Conservation (phyloP, 495 filamentous ascomycete genomes). For the Thermothielavioides terrestris region DNA sequence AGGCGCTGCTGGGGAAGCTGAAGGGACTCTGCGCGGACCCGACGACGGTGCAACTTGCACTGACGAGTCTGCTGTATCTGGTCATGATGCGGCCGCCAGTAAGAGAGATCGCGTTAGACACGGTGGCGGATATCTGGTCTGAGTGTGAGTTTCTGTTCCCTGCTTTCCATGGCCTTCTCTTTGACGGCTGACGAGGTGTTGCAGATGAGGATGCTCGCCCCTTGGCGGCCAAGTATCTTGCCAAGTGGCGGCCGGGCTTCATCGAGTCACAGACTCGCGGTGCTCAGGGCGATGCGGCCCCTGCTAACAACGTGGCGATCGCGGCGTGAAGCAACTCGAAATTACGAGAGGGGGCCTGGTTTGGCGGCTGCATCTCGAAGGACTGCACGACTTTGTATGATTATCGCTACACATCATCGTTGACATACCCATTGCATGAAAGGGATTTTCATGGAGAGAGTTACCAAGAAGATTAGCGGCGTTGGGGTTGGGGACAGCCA, state of each 20-base stretch:
- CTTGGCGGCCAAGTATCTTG: conserved; percentile 45
- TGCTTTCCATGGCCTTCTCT: neutral
- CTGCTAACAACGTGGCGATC: conserved; percentile 1
- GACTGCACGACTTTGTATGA: neutral
- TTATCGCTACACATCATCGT: no score
- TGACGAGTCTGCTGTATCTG: conserved; percentile 55
- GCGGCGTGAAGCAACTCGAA: neutral
- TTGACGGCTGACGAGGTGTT: neutral
- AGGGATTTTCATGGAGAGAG: no score
- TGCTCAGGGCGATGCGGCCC: conserved; percentile 2
- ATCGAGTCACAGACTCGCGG: conserved; percentile 30
- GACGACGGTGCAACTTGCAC: conserved; percentile 48
- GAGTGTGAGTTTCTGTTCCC: conserved; percentile 48
- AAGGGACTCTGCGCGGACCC: conserved; percentile 82
- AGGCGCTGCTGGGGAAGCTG: conserved; percentile 60
- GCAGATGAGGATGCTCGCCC: conserved; percentile 43
- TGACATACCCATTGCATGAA: no score
- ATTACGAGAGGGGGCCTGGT: neutral
- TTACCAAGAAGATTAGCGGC: no score
- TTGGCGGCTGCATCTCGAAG: neutral
- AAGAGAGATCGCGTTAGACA: conserved; percentile 69
- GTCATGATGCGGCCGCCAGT: conserved; percentile 80
- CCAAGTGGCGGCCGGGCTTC: conserved; percentile 45
- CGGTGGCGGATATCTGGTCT: conserved; percentile 75
- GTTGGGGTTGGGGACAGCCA: no score